Base-by-base conservation (phyloP, 2,329 filamentous ascomycete species). In the Stachybotrys chartarum region DNA sequence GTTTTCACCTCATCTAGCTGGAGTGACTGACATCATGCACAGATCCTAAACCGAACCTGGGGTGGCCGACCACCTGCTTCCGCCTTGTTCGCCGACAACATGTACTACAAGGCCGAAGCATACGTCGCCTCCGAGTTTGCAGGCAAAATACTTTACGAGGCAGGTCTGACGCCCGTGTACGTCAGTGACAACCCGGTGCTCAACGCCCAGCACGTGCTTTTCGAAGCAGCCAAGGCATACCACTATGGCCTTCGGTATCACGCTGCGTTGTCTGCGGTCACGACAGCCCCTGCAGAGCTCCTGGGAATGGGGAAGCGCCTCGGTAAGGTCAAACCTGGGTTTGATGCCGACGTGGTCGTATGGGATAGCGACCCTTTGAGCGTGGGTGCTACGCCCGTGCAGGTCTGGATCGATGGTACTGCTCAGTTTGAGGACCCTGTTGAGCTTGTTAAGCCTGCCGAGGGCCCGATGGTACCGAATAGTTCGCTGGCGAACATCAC, bases 161-260 rank as follows among this genome's bases (percentile, higher is more conserved):
- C 81, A 55, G 84, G 82, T 30, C 74, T 89, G 35, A 87, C 84
- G 0, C 78, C 84, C 1, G 79, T 87, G 24, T 88, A 86, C 59
- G 85, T 88, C n/a, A 84, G 80, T 57, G 85, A 88, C 64, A 89
- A 88, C 64, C 86, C 86, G 0, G 84, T 87, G 0, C 68, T 87
- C 54, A 88, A 87, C 60, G 84, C 84, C 1, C 85, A 88, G 66
- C 85, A 88, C 59, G 83, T 88, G 3, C 72, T 88, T 1, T 85
- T 87, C 51, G 85, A 85, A 63, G 82, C 82, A 8, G 82, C 80
- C 51, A 84, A 83, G 67, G 79, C 70, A 2, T 81, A 81, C 61
- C 78, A 78, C 51, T 85, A 83, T 58, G 82, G 83, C 1, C 71
- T 86, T 55, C 80, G 82, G 0, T 85, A 85, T 60, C 81, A 85